A percentile compares a stretch with the other conserved stretches of the same genome.
Conservation (phyloP, 495 filamentous ascomycete species). For the Penicillium simplicissimum region DNA sequence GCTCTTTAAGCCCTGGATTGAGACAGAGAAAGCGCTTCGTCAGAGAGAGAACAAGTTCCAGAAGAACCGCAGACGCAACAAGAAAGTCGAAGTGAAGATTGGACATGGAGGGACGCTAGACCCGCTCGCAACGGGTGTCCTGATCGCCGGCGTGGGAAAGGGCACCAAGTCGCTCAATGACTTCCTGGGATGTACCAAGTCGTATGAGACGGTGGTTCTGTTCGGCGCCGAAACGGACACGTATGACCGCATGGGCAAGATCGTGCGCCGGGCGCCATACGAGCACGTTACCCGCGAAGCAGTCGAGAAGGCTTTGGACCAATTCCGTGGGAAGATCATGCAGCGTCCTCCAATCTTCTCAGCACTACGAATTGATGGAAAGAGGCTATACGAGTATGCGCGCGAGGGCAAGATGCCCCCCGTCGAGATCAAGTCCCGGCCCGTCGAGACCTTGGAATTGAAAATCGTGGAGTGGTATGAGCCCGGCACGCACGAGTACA, state of each 20-base stretch:
- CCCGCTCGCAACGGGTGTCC: conserved; percentile 87
- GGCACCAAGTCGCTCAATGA: conserved; percentile 79
- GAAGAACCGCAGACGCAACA: conserved; percentile 54
- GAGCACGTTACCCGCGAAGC: conserved; percentile 73
- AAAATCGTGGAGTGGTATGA: conserved; percentile 88
- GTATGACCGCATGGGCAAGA: conserved; percentile 82
- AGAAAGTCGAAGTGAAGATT: conserved; percentile 73
- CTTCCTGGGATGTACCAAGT: conserved; percentile 87
- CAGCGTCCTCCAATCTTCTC: conserved; percentile 92
- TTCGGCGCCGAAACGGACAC: conserved; percentile 93
- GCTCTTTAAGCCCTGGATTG: conserved; percentile 73
- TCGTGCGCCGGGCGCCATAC: conserved; percentile 70
- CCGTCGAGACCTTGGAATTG: conserved; percentile 72
- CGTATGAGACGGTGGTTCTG: conserved; percentile 83
- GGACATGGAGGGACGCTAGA: conserved; percentile 97
- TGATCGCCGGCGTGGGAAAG: conserved; percentile 82
- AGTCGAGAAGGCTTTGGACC: conserved; percentile 73
- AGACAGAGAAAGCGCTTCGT: conserved; percentile 54
- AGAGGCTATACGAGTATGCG: conserved; percentile 93
- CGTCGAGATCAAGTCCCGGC: conserved; percentile 75
- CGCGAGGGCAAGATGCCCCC: conserved; percentile 82
- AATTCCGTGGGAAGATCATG: conserved; percentile 83
- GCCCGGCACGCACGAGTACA: conserved; percentile 70
- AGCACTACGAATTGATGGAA: conserved; percentile 88
- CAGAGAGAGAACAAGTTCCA: conserved; percentile 54